Conservation (phyloP, 2,329 filamentous ascomycete genomes). For the Fonsecaea erecta region DNA sequence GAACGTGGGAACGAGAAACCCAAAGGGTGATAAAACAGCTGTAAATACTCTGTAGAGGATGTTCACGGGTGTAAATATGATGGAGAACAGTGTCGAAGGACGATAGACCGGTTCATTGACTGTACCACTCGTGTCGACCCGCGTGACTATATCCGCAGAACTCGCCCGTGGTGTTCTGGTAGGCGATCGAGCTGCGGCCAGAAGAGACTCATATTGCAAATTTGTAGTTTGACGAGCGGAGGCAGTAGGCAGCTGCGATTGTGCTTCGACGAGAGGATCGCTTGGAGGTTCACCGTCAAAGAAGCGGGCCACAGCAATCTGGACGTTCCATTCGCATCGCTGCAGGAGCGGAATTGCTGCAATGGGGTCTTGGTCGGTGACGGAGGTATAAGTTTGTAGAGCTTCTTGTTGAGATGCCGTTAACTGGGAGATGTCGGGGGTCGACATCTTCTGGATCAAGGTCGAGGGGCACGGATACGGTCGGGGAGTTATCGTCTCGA, state of each 20-base stretch:
- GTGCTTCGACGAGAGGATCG: conserved; percentile 78
- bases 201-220: conserved; percentile 65
- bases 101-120: conserved; percentile 65
- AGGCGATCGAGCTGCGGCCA: conserved; percentile 45
- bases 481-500: conserved; percentile 14
- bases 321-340: conserved; percentile 94
- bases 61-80: conserved; percentile 81
- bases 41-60: conserved; percentile 72
- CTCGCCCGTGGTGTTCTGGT: conserved; percentile 14
- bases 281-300: conserved; percentile 87
- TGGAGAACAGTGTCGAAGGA: conserved; percentile 74
- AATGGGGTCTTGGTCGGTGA: conserved; percentile 80
- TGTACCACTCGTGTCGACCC: conserved; percentile 77
- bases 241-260: conserved; percentile 66
- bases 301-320: conserved; percentile 97
- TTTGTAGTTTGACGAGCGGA: conserved; percentile 72
- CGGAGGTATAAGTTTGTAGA: conserved; percentile 83
- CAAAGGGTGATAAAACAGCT: conserved; percentile 77
- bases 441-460: conserved; percentile 47
- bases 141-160: conserved; percentile 39
- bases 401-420: conserved; percentile 78
- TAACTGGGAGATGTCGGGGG: conserved; percentile 66
- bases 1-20: conserved; percentile 67
- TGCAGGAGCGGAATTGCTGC: conserved; percentile 79
- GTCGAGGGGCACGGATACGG: conserved; percentile 13